phyloP scores from a whole-genome alignment of 169 alveolate genomes.

The Plasmodium gallinaceum region DNA sequence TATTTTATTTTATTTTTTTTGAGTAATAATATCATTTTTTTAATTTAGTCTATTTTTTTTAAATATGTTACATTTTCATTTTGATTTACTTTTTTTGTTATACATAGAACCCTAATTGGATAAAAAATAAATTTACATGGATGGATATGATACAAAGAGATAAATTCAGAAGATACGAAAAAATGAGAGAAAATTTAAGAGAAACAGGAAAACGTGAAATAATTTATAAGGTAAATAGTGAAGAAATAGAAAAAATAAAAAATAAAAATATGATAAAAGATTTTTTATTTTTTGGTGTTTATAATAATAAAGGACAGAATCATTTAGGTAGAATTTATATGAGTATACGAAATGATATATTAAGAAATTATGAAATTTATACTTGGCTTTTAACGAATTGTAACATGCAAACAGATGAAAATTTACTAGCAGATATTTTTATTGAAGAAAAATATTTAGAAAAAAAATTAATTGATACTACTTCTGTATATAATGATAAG shows the following conservation, averaged over 20 bases:
- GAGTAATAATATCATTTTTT: background rate
- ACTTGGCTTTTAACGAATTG: conserved; percentile 65
- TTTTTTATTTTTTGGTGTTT: conserved; percentile 77
- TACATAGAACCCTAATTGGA: conserved; percentile 81
- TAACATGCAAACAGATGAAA: conserved; percentile 69
- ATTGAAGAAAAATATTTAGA: conserved; percentile 63
- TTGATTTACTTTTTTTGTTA: background rate
- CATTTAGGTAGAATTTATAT: conserved; percentile 81
- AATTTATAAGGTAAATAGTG: conserved; percentile 50
- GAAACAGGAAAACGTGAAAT: conserved; percentile 77
- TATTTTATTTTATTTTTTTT: background rate
- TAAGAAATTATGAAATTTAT: conserved; percentile 56
- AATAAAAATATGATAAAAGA: conserved; percentile 78
- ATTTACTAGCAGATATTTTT: conserved; percentile 46
- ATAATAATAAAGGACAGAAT: conserved; percentile 82
- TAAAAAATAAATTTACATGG: conserved; percentile 72
- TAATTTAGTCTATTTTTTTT: background rate
- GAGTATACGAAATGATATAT: conserved; percentile 79
- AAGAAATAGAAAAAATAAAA: conserved; percentile 63
- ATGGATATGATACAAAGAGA: conserved; percentile 81
- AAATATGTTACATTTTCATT: background rate
- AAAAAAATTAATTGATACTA: conserved; percentile 5
- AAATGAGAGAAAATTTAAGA: conserved; percentile 53
- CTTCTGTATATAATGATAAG: conserved; percentile 10
- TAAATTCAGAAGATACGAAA: conserved; percentile 79